Evolutionary conservation across 192 early-diverging fungal species (phyloP).

Genomic region (Coemansia sp.): DNA sequence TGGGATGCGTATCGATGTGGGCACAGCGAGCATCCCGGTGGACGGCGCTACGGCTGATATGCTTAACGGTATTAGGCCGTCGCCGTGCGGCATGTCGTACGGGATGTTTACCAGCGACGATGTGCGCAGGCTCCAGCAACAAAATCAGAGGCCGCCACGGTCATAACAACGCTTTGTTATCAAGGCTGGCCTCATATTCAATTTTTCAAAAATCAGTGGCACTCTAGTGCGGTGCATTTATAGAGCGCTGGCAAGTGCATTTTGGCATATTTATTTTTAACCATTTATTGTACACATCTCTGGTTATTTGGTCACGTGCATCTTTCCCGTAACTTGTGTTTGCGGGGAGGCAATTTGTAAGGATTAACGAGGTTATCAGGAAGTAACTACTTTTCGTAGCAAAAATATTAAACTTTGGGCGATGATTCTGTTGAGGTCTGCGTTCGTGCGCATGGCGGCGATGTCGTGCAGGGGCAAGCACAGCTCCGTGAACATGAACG

Average conservation of each 20-base stretch:
- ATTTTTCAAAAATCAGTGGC: neutral
- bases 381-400: too few relatives aligned
- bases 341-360: neutral
- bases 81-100: constrained; percentile 18
- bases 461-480: neutral
- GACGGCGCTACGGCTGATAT: constrained; percentile 6
- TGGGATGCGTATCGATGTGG: constrained; percentile 6
- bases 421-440: neutral
- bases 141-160: constrained; percentile 1
- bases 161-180: neutral
- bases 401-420: too few relatives aligned
- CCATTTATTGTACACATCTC: neutral
- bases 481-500: constrained; percentile 17
- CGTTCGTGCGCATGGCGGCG: neutral
- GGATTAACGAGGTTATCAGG: neutral
- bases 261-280: too few relatives aligned
- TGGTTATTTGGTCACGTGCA: neutral
- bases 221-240: neutral
- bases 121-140: constrained; percentile 8
- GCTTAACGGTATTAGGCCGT: constrained; percentile 4
- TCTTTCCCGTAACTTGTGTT: neutral
- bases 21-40: constrained; percentile 9
- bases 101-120: constrained; percentile 9
- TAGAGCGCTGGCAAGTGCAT: neutral
- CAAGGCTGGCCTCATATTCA: neutral